Evolutionary conservation across 306 rosid genomes (phyloP), one percentile per base, ranked within the genome.

Genomic region (Abrus pulchellus): DNA sequence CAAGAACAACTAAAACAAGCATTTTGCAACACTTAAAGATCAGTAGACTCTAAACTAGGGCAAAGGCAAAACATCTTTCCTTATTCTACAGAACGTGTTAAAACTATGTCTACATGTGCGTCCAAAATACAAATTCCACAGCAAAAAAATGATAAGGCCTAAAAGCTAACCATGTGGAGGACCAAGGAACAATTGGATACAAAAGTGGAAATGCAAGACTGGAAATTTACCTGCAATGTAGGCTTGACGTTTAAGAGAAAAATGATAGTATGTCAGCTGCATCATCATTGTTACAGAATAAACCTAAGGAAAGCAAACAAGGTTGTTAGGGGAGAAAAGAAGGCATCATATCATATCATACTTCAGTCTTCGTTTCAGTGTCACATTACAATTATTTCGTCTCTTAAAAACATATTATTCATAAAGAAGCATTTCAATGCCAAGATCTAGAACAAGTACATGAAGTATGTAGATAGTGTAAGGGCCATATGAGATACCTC

Each of bases 281-380:
- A 92, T 90, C 20, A 92, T 90, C 92, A 88, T 92, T 67, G 92
- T 88, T 47, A 92, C 89, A n/a, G 97, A 86, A 56, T 89, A 92
- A 77, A 92, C 94, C 92, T 91, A 68, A 44, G 68, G 29, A 56
- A 56, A 56, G 38, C 60, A 68, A 56, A 54, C 67, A 55, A 68
- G 6, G 71, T 56, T 13, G 27, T 78, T 56, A 45, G 2, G 6
- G 76, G 54, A 20, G 13, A 29, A 78, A 54, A 61, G 48, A 64
- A 76, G 41, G 30, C 20, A 49, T 4, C 12, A 6, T 27, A 64
- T 44, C 5, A 13, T 54, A 3, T 29, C 32, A 66, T 77, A 20
- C 30, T 43, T 56, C 43, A 69, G 45, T 56, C 40, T 13, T 40
- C 3, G 28, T 13, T 53, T 47, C 3, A 11, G 7, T 65, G 14